Conservation (phyloP, 495 filamentous ascomycete species). For the Xylaria bambusicola region DNA sequence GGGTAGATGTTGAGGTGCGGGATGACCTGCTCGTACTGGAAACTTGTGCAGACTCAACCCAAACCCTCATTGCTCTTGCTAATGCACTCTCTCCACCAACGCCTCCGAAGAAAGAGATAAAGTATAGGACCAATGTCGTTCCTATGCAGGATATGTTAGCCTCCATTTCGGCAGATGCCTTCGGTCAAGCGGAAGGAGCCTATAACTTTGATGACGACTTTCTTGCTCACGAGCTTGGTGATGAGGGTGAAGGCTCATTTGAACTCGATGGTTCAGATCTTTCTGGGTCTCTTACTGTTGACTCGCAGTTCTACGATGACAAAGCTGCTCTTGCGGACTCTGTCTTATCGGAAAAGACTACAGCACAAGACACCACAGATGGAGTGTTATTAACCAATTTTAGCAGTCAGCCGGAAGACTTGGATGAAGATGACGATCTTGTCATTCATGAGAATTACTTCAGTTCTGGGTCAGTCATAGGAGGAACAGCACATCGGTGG, state of each 20-base stretch:
- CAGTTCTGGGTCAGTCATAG: constrained; percentile 57
- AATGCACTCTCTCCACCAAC: constrained; percentile 82
- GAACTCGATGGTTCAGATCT: constrained; percentile 34
- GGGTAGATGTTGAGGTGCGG: constrained; percentile 75
- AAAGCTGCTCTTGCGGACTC: constrained; percentile 37
- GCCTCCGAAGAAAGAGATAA: constrained; percentile 74
- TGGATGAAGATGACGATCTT: constrained; percentile 46
- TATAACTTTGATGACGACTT: constrained; percentile 62
- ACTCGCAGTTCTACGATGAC: constrained; percentile 45
- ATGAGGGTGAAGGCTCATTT: constrained; percentile 33
- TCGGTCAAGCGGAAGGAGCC: constrained; percentile 57
- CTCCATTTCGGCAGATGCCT: constrained; percentile 84
- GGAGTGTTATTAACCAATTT: constrained; percentile 56
- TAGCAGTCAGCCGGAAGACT: constrained; percentile 28
- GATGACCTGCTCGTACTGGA: constrained; percentile 90
- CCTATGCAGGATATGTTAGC: constrained; percentile 85
- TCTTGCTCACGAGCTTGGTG: constrained; percentile 40
- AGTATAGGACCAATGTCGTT: constrained; percentile 85
- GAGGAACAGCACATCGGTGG: constrained; percentile 75
- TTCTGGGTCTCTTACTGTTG: constrained; percentile 39
- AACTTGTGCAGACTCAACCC: constrained; percentile 94
- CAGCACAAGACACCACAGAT: constrained; percentile 54
- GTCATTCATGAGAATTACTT: constrained; percentile 83
- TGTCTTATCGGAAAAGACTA: constrained; percentile 33
- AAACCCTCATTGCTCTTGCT: constrained; percentile 80